A percentile compares a stretch with the other conserved stretches of the same genome.
Conservation (phyloP, 352 stramenopile genomes). For the Pythium monospermum region DNA sequence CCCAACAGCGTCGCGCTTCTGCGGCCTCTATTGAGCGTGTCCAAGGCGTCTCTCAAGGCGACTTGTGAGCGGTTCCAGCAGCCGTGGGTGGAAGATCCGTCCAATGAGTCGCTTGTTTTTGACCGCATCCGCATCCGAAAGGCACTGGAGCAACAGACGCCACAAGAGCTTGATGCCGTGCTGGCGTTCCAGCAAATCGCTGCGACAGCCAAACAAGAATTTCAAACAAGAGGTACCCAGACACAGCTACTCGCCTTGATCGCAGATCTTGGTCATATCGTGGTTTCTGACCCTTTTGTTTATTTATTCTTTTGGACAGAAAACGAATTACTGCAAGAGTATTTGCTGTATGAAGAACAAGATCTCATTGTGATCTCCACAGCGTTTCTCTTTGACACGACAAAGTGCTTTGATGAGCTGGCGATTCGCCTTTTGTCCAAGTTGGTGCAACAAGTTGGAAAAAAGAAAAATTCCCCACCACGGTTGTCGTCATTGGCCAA, state of each 20-base stretch:
- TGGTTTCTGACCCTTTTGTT: slow-evolving; percentile 7
- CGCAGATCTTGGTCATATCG: no score
- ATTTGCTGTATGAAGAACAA: slow-evolving; percentile 23
- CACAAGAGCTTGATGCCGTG: slow-evolving; percentile 2
- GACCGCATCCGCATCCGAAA: slow-evolving; percentile 83
- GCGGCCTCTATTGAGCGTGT: slow-evolving; percentile 54
- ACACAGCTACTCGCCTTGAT: no score
- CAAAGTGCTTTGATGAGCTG: slow-evolving; percentile 68
- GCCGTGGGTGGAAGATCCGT: slow-evolving; percentile 78
- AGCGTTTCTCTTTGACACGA: no score
- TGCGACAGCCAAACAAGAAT: slow-evolving; percentile 11
- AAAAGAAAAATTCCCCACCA: slow-evolving; percentile 45
- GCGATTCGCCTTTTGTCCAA: slow-evolving; percentile 51
- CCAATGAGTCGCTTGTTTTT: slow-evolving; percentile 70
- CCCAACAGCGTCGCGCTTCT: slow-evolving; percentile 31
- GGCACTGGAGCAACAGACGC: slow-evolving; percentile 31
- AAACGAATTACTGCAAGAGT: slow-evolving; percentile 37
- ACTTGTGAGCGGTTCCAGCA: slow-evolving; percentile 72
- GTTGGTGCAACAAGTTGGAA: slow-evolving; percentile 46
- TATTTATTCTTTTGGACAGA: slow-evolving; percentile 29
- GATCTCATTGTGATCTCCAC: slow-evolving; percentile 33
- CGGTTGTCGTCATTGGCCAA: slow-evolving; percentile 45
- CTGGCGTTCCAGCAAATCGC: slow-evolving; percentile 14
- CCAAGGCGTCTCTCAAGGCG: slow-evolving; percentile 53
- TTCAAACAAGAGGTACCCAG: slow-evolving; percentile 14